phyloP scores from a whole-genome alignment of 225 moss, liverwort and hornwort species.

The Thuidium tamariscinum region DNA sequence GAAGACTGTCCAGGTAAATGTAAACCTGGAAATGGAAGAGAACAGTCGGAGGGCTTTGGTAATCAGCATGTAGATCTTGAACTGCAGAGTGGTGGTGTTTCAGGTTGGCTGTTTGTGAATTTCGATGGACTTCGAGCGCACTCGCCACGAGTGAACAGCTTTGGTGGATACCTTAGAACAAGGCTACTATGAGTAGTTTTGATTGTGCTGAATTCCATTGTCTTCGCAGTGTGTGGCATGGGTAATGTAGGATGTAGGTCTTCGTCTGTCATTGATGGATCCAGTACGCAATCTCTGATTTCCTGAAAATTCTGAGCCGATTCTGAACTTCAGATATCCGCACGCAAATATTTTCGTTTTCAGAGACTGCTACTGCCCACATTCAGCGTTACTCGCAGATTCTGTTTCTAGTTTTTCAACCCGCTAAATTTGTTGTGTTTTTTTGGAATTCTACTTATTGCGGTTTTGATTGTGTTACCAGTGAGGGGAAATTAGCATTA shows the following conservation, averaged over 20 bases:
- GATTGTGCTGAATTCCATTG: not conserved
- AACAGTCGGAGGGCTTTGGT: not conserved
- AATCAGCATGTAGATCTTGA: not conserved
- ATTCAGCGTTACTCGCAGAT: not conserved
- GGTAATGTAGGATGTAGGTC: not conserved
- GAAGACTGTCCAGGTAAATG: no score
- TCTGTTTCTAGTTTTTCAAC: not conserved
- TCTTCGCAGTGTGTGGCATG: not conserved
- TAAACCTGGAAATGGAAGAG: no score
- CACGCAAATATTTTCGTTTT: not conserved
- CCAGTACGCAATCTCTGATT: not conserved
- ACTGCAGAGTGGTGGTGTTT: not conserved
- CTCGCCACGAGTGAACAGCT: not conserved
- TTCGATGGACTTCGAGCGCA: not conserved
- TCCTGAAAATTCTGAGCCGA: not conserved
- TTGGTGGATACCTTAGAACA: not conserved
- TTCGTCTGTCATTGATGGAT: not conserved
- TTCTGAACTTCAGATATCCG: not conserved
- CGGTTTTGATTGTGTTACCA: no score
- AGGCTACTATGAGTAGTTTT: not conserved
- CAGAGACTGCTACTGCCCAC: not conserved
- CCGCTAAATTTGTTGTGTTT: no score
- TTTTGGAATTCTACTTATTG: no score
- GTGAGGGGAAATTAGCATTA: not conserved
- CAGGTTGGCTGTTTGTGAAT: not conserved